These are phyloP conservation scores for Pichia deserticola DNA, from an alignment of 805 yeast species.

Conservation along the genomic window DNA sequence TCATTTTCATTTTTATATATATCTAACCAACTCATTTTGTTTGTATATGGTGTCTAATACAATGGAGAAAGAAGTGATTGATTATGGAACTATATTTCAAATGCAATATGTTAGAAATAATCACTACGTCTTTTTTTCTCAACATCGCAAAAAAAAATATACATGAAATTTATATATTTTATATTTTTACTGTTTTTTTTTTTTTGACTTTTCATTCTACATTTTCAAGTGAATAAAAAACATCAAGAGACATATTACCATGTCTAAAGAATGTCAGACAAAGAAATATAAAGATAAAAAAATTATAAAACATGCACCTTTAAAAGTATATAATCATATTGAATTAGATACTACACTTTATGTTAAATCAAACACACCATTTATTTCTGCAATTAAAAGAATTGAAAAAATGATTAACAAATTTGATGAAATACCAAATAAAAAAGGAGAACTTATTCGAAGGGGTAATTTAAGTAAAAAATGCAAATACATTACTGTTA, in stretches of 20 bases:
- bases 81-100: too few relatives aligned
- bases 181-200: too few relatives aligned
- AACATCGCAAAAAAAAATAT: too few relatives aligned
- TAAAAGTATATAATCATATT: slow-evolving; percentile 34
- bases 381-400: slow-evolving; percentile 62
- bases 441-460: slow-evolving; percentile 28
- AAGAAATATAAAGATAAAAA: slow-evolving; percentile 12
- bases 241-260: too few relatives aligned
- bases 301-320: slow-evolving; percentile 49
- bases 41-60: neutral
- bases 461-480: slow-evolving; percentile 10
- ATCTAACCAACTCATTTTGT: slow-evolving; percentile 8
- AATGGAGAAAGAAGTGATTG: neutral
- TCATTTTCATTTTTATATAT: slow-evolving; percentile 6
- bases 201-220: too few relatives aligned
- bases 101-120: too few relatives aligned
- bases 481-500: slow-evolving; percentile 40
- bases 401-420: slow-evolving; percentile 40
- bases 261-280: neutral
- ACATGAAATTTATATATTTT: too few relatives aligned
- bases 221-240: too few relatives aligned
- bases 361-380: slow-evolving; percentile 63
- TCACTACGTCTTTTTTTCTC: too few relatives aligned
- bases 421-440: slow-evolving; percentile 33
- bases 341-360: slow-evolving; percentile 44